Evolutionary conservation across 2,329 filamentous ascomycete species (phyloP), one percentile per base, ranked within the genome.

Genomic region (Gyromitra esculenta): DNA sequence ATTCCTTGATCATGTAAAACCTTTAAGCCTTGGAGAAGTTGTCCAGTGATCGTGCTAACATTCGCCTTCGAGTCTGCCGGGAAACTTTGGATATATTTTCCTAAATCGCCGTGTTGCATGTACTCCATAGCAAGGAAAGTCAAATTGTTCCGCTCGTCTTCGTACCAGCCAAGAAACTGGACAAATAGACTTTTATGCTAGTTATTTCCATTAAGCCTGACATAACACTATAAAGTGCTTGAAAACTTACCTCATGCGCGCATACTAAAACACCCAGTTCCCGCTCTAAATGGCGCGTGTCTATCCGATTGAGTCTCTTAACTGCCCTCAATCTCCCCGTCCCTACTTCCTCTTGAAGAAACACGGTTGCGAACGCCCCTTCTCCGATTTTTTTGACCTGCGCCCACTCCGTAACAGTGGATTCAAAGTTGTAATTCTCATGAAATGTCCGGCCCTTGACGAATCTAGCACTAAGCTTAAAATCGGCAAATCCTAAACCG

Each of bases 311-410:
- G 7, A 52, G n/a, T 21, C 48, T n/a, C n/a, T 52, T 52, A n/a
- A 52, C 48, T 52, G 48, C 48, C 48, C 48, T 52, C 3, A 52
- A 52, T 18, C n/a, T n/a, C 7, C 18, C 48, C 48, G 25, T 52
- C 18, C 48, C 48, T 52, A 52, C n/a, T 52, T 52, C 48, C 18
- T 52, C 7, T n/a, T 52, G 48, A 21, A 52, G 48, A 52, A 52
- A 52, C 7, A 52, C 48, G 18, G 18, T 52, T 18, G 48, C 15
- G 48, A 18, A 52, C 7, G 15, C 48, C 6, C 48, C 48, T 2
- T 52, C 15, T 7, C 48, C 48, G 4, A 52, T 52, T 52, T 52
- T 52, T n/a, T n/a, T 52, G 18, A 52, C 7, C 48, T 52, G 48
- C 48, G 2, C 18, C 48, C 48, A 52, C 48, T 52, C n/a, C n/a